A percentile compares a stretch with the other conserved stretches of the same genome.
Evolutionary conservation across 257 asterid species (phyloP).

Genomic region (Solanum dulcamara): DNA sequence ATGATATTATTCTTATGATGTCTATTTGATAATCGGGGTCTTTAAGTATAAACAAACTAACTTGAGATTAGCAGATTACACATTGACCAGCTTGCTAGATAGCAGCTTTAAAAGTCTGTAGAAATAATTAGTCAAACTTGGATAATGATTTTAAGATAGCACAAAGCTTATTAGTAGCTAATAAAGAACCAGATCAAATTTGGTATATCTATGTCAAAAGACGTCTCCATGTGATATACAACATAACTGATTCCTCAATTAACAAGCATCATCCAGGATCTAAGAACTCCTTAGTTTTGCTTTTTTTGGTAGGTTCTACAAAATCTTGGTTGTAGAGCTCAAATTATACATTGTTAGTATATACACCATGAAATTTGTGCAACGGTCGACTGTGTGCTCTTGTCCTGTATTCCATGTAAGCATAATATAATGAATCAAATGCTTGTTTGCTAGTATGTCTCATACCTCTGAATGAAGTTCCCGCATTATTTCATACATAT

Average conservation of each 20-base stretch:
- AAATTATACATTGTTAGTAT: neutral
- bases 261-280: neutral
- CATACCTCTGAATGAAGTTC: constrained; percentile 92
- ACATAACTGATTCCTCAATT: neutral
- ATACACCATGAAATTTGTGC: neutral
- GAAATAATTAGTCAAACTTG: neutral
- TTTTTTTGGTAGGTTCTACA: neutral
- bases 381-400: neutral
- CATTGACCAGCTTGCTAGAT: neutral
- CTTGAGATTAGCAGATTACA: neutral
- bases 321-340: neutral
- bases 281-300: neutral
- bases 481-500: constrained; percentile 98
- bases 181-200: neutral
- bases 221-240: neutral
- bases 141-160: neutral
- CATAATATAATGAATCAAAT: neutral
- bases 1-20: neutral
- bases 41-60: neutral
- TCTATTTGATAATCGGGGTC: neutral
- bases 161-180: neutral
- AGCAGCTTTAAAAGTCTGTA: neutral
- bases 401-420: neutral
- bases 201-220: neutral
- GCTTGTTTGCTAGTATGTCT: neutral